Conservation (phyloP, 116 monocot genomes). For the Iris pallida region DNA sequence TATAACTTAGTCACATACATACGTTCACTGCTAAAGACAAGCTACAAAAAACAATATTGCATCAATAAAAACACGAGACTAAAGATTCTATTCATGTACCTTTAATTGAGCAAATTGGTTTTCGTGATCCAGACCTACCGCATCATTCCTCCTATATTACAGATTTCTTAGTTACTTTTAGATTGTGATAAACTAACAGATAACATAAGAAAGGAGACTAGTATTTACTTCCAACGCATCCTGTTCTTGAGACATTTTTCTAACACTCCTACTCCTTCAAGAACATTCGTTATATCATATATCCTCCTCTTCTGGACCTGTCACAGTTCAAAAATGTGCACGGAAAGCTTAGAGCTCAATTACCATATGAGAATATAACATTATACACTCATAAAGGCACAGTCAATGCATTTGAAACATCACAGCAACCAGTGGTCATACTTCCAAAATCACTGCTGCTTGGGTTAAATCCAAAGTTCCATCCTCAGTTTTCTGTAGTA, state of each 20-base stretch:
- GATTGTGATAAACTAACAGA: constrained; percentile 10
- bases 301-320: constrained; percentile 98
- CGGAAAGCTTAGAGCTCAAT: not conserved
- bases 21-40: not conserved
- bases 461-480: constrained; percentile 90
- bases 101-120: constrained; percentile 45
- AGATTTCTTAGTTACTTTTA: constrained; percentile 8
- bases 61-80: not conserved
- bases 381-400: not conserved
- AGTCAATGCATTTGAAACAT: not conserved
- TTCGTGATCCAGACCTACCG: constrained; percentile 61
- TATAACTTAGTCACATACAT: too few species aligned
- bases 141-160: constrained; percentile 51
- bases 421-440: constrained; percentile 13
- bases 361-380: not conserved
- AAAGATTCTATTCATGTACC: constrained; percentile 23
- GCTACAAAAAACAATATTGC: not conserved
- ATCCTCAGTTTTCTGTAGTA: constrained; percentile 80
- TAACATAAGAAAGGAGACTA: not conserved
- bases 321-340: not conserved
- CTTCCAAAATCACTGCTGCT: constrained; percentile 84
- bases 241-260: constrained; percentile 85
- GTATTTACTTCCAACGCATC: constrained; percentile 81
- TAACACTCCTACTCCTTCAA: constrained; percentile 90
- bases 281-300: constrained; percentile 99